These are phyloP conservation scores for Baudoinia panamericana DNA, from an alignment of 495 filamentous ascomycete genomes.

Conservation along the genomic window DNA sequence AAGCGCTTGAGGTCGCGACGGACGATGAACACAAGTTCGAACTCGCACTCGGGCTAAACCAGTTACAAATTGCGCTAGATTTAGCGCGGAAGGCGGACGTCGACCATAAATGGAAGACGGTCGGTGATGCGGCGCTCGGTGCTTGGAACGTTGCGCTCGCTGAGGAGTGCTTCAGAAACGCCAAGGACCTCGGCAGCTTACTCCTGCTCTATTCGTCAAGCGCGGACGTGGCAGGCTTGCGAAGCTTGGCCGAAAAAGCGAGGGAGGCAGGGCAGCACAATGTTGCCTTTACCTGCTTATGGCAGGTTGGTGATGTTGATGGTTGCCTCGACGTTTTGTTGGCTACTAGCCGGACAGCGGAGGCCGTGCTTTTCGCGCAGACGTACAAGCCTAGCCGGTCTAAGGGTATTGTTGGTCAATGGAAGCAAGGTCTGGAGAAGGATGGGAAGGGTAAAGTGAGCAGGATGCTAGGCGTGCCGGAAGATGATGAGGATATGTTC, in stretches of 20 bases:
- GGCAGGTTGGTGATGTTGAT: constrained; percentile 72
- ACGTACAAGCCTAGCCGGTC: constrained; percentile 84
- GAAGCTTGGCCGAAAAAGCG: constrained; percentile 57
- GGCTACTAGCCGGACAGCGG: constrained; percentile 62
- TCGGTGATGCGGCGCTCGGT: constrained; percentile 79
- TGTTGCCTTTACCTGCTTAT: constrained; percentile 78
- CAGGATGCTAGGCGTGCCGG: constrained; percentile 68
- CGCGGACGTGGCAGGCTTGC: constrained; percentile 58
- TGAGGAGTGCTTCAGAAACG: constrained; percentile 80
- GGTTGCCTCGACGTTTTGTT: constrained; percentile 70
- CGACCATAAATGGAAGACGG: constrained; percentile 95
- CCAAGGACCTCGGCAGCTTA: constrained; percentile 79
- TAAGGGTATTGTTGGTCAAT: constrained; percentile 50
- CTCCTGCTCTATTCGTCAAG: constrained; percentile 77
- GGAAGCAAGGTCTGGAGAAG: constrained; percentile 73
- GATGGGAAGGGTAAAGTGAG: constrained; percentile 69
- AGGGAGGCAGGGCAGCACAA: constrained; percentile 69
- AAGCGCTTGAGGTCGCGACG: constrained; percentile 90
- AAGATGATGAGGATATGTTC: constrained; percentile 71
- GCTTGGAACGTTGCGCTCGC: constrained; percentile 81
- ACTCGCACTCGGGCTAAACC: constrained; percentile 67
- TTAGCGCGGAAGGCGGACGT: constrained; percentile 72
- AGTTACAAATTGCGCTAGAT: constrained; percentile 70
- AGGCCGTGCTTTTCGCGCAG: constrained; percentile 81
- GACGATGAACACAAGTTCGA: constrained; percentile 97